A percentile compares a stretch with the other conserved stretches of the same genome.
Conservation (phyloP, 2,329 filamentous ascomycete species). For the Elsinoe perseae region DNA sequence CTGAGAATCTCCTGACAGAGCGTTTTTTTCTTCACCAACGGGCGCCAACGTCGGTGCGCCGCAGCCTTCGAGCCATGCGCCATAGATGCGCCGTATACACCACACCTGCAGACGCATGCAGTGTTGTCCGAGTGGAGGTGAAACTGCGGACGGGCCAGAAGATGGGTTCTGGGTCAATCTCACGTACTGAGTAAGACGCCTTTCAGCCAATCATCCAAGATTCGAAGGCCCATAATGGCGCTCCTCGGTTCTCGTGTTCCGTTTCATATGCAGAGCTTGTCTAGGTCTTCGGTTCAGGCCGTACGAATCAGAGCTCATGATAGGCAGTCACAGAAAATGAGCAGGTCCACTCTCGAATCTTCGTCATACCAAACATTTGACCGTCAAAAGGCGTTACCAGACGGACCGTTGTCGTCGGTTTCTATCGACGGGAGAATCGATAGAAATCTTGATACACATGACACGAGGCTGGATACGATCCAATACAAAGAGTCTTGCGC, state of each 20-base stretch:
- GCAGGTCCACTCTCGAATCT: neutral
- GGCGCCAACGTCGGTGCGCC: slow-evolving; percentile 6
- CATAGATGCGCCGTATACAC: neutral
- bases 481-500: slow-evolving; percentile 12
- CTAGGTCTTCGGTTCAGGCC: neutral
- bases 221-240: neutral
- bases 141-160: neutral
- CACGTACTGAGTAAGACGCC: neutral
- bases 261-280: slow-evolving; percentile 11
- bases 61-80: neutral
- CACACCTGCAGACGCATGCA: neutral
- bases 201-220: slow-evolving; percentile 6
- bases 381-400: neutral
- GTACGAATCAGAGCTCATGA: neutral
- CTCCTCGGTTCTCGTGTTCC: neutral
- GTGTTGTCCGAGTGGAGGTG: slow-evolving; percentile 7
- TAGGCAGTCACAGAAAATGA: neutral
- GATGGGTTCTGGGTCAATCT: neutral
- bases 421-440: slow-evolving; percentile 7
- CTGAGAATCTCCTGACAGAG: slow-evolving; percentile 10
- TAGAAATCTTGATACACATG: neutral
- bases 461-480: slow-evolving; percentile 7
- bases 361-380: slow-evolving; percentile 11
- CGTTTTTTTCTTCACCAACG: neutral
- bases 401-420: neutral